These are phyloP conservation scores for Colletotrichum simmondsii DNA, from an alignment of 2,329 filamentous ascomycete genomes.

Conservation along the genomic window DNA sequence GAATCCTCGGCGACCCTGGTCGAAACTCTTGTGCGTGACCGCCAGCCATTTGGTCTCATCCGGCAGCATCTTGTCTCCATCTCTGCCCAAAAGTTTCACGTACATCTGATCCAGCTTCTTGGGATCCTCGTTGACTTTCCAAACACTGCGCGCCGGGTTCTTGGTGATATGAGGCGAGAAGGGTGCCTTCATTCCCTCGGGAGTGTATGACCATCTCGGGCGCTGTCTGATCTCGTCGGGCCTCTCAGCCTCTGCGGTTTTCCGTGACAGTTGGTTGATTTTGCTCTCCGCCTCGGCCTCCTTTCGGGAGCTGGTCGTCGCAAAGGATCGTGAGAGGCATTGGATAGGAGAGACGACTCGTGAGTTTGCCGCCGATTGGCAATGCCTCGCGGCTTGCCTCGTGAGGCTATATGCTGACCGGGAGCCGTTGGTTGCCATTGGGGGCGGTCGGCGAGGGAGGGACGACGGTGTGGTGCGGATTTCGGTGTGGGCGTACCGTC, in stretches of 20 bases:
- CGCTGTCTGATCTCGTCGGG: conserved; percentile 24
- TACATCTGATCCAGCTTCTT: conserved; percentile 82
- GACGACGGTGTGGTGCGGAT: background rate
- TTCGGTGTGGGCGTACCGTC: conserved; percentile 3
- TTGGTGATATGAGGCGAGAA: conserved; percentile 70
- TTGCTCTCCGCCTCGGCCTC: conserved; percentile 12
- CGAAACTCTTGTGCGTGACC: conserved; percentile 97
- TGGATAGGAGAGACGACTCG: conserved; percentile 23
- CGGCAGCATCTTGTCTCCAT: conserved; percentile 78
- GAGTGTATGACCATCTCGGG: conserved; percentile 79
- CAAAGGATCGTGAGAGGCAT: conserved; percentile 26
- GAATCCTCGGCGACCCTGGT: conserved; percentile 92
- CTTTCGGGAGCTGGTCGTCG: conserved; percentile 18
- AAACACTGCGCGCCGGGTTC: conserved; percentile 64
- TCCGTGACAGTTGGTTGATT: conserved; percentile 27
- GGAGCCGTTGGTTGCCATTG: conserved; percentile 33
- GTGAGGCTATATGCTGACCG: conserved; percentile 31
- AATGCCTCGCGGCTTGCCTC: conserved; percentile 34
- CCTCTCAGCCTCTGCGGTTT: conserved; percentile 14
- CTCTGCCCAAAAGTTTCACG: conserved; percentile 76
- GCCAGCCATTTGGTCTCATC: conserved; percentile 98
- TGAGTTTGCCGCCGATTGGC: conserved; percentile 14
- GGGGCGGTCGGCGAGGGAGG: background rate
- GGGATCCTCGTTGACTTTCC: conserved; percentile 81
- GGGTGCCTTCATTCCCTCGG: conserved; percentile 75